These are phyloP conservation scores for Ustanciosporium gigantosporum DNA, from an alignment of 1,284 basidiomycete genomes.

Conservation along the genomic window DNA sequence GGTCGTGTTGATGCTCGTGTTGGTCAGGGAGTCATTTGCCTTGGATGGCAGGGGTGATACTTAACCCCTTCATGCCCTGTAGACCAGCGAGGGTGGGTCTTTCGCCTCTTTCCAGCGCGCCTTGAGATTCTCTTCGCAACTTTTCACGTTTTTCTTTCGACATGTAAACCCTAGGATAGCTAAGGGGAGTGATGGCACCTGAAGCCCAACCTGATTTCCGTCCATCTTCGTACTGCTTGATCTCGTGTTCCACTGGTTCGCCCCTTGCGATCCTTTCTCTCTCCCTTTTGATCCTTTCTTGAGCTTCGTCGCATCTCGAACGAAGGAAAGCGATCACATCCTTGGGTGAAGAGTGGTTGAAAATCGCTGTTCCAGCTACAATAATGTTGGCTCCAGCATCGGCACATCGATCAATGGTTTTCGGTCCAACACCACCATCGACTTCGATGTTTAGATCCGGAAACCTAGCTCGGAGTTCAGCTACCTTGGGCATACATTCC, in stretches of 20 bases:
- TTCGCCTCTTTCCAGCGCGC: constrained; percentile 31
- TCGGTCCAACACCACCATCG: constrained; percentile 92
- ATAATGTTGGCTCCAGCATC: constrained; percentile 87
- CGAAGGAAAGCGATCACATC: constrained; percentile 56
- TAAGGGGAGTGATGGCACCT: constrained; percentile 37
- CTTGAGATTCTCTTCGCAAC: constrained; percentile 32
- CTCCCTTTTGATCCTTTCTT: constrained; percentile 54
- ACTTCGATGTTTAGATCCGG: constrained; percentile 89
- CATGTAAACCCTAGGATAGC: constrained; percentile 46
- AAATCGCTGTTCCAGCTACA: constrained; percentile 96
- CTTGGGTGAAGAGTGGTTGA: constrained; percentile 77
- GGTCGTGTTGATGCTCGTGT: not conserved
- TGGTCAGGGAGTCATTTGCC: constrained; percentile 12
- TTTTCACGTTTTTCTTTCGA: constrained; percentile 29
- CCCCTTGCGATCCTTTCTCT: constrained; percentile 49
- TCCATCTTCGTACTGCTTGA: constrained; percentile 44
- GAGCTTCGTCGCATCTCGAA: constrained; percentile 52
- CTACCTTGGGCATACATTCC: constrained; percentile 84
- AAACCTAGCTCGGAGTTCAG: constrained; percentile 88
- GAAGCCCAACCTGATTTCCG: constrained; percentile 18
- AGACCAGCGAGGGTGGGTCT: constrained; percentile 11
- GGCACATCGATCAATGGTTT: constrained; percentile 86
- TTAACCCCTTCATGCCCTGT: constrained; percentile 21
- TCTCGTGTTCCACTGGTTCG: constrained; percentile 35
- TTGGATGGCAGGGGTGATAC: constrained; percentile 28